Conservation (phyloP, 257 asterid genomes). For the Plectranthus barbatus region DNA sequence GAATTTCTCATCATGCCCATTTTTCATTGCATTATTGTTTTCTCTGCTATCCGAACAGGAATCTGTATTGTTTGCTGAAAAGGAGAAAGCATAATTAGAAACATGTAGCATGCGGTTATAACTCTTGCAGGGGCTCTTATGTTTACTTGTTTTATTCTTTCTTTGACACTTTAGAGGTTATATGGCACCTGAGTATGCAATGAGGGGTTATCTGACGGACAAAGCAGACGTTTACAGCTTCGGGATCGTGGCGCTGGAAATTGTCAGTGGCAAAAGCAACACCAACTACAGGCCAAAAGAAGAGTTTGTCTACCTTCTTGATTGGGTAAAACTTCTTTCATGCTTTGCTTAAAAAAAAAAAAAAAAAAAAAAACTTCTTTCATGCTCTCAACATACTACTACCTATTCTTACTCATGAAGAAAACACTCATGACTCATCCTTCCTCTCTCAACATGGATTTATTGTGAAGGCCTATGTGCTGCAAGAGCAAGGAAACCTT, state of each 20-base stretch:
- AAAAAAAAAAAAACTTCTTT: no score
- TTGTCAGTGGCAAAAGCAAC: conserved; percentile 64
- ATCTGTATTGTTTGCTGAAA: no score
- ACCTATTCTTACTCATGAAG: neutral
- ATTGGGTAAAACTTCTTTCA: conserved; percentile 43
- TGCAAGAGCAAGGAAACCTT: conserved; percentile 79
- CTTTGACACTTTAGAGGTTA: conserved; percentile 40
- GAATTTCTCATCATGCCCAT: no score
- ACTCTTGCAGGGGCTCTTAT: no score
- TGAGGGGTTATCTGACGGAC: conserved; percentile 68
- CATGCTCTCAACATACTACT: neutral
- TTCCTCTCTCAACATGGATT: neutral
- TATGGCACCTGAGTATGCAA: conserved; percentile 80
- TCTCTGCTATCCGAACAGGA: no score
- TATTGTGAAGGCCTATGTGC: conserved; percentile 65
- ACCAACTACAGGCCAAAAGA: conserved; percentile 49
- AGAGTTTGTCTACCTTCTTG: conserved; percentile 66
- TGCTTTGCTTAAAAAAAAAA: no score
- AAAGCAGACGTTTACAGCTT: conserved; percentile 79
- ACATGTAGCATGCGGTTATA: no score
- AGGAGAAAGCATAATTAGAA: no score
- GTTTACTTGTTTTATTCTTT: neutral
- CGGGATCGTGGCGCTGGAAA: conserved; percentile 58
- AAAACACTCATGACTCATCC: neutral
- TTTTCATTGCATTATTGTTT: no score